Percentiles rank a stretch among this genome's conserved stretches.
Conservation (phyloP, 495 filamentous ascomycete genomes). For the Tuber melanosporum region DNA sequence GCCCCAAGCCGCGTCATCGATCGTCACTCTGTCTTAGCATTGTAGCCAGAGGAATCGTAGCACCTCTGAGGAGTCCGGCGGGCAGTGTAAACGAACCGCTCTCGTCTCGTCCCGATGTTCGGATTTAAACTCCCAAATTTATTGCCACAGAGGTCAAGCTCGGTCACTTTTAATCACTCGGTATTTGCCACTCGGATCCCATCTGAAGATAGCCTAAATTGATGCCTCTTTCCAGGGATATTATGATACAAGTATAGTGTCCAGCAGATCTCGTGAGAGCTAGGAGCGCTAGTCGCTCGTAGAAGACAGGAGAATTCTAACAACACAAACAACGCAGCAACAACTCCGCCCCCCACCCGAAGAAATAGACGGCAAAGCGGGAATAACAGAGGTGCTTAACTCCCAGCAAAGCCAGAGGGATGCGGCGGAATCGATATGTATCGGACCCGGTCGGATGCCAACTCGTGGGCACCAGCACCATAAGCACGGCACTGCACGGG, state of each 20-base stretch:
- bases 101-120: not conserved
- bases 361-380: not conserved
- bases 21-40: not conserved
- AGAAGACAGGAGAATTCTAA: not conserved
- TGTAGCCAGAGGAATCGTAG: not conserved
- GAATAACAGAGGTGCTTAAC: not conserved
- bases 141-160: not conserved
- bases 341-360: not conserved
- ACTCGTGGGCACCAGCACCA: not conserved
- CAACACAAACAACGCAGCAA: not conserved
- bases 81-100: not conserved
- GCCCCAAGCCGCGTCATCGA: slow-evolving; percentile 1
- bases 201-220: not conserved
- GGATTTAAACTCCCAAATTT: not conserved
- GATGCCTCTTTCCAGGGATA: not conserved
- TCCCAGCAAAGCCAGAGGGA: not conserved
- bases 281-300: not conserved
- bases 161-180: not conserved
- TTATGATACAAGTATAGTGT: not conserved
- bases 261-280: not conserved
- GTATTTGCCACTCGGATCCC: not conserved
- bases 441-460: not conserved
- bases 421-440: not conserved
- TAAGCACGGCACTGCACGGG: not conserved
- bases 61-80: not conserved